Evolutionary conservation across 331 rosid species (phyloP).

Genomic region (Malus hybrid): DNA sequence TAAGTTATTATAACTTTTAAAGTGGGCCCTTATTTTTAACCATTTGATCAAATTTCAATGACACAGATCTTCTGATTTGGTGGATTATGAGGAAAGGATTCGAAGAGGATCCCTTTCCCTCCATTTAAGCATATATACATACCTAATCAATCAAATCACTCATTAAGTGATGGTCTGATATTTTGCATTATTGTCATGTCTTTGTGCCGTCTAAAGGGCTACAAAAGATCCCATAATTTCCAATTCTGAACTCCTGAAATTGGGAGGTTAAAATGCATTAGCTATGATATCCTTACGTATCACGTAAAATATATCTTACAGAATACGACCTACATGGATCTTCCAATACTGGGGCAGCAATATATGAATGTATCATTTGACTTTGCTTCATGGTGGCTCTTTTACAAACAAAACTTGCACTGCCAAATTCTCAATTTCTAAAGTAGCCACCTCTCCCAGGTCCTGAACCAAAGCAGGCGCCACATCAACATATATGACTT

Average conservation of each 20-base stretch:
- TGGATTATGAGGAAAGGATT: too few relatives aligned
- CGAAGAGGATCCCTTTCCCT: too few relatives aligned
- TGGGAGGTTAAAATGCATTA: background rate
- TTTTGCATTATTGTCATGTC: background rate
- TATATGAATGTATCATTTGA: background rate
- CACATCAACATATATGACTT: background rate
- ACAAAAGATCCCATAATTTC: background rate
- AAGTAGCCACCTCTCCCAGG: background rate
- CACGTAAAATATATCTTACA: too few relatives aligned
- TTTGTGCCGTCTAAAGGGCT: background rate
- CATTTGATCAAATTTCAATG: too few relatives aligned
- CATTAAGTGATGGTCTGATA: too few relatives aligned
- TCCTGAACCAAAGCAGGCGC: background rate
- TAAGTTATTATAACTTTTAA: too few relatives aligned
- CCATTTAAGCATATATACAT: too few relatives aligned
- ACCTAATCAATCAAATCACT: too few relatives aligned
- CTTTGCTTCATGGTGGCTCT: background rate
- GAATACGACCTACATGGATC: too few relatives aligned
- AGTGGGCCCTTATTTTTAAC: fast-evolving
- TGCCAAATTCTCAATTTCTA: background rate
- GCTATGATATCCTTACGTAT: background rate
- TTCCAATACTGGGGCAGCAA: too few relatives aligned
- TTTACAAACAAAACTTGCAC: slow-evolving; percentile 1
- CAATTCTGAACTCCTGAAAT: background rate
- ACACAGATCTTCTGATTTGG: too few relatives aligned